Base-by-base conservation (phyloP, 768 basidiomycete species). In the Gloeostereum incarnatum region DNA sequence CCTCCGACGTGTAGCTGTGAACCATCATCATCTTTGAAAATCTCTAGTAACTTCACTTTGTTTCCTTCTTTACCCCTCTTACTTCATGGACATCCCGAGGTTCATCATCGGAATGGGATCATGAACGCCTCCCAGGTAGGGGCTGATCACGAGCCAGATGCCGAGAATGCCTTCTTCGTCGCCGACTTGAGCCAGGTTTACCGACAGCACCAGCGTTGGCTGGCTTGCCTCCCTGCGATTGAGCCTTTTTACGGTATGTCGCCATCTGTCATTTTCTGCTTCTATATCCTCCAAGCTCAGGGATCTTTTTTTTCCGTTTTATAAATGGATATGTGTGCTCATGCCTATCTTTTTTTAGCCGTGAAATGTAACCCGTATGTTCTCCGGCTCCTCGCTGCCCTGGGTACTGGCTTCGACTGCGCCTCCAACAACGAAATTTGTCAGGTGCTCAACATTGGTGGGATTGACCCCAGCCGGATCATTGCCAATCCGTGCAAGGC, bases 401-500 rank as follows among this genome's bases (percentile, higher is more conserved):
- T 97, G 35, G 96, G 96, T 19, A 67, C 87, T 1, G 92, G 92
- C 11, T 99, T 99, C 62, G 96, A 99, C 59, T 98, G 96, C 51
- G 96, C 96, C 11, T 98, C 94, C 26, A 84, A 88, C 48, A 79
- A 82, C 41, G 96, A 99, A 62, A 97, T 99, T 49, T 69, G 73
- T 16, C 74, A 77, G 45, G 82, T 98, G 19, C 66, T 96, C 18
- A 62, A 62, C 8, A 59, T 92, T 3, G 81, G 82, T 4, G 82
- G 80, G 6, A 73, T 94, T 36, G 70, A 75, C 33, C 79, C 93
- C 3, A 71, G 74, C 38, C 75, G 83, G 41, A 85, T 99, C 68
- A 89, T 98, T 55, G 96, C 96, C 46, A 99, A 99, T 62, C 96
- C 96, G 0, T 98, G 96, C 81, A 99, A 99, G 64, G 88, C 96